Base-by-base conservation (phyloP, 768 basidiomycete genomes). In the Amanita molliuscula region DNA sequence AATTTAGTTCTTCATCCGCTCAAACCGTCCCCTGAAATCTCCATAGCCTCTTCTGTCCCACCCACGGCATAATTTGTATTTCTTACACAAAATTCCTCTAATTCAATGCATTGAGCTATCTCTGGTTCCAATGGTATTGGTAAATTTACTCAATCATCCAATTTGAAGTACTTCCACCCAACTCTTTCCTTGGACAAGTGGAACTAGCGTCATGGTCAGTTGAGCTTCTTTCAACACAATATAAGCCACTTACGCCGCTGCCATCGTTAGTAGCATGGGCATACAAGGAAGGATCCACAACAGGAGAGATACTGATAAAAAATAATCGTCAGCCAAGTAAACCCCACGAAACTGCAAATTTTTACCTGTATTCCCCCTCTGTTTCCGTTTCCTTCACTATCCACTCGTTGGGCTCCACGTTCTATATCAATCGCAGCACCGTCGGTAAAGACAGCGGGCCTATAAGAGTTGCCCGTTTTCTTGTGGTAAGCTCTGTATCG, bases 1-100 rank as follows among this genome's bases (percentile, higher is more conserved):
- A 82, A 73, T 53, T 61, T 87, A 36, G 56, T 88, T 37, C 58
- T 88, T 2, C 65, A 73, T 46, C 75, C 76, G 8, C 67, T 68
- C 0, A 64, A 67, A 54, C 59, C 64, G 48, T 40, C 61, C 16
- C 56, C 23, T n/a, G 48, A 48, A 20, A 25, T 13, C 10, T 23
- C 15, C 23, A 20, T 37, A 37, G 46, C 21, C 16, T 35, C 23
- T 25, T 16, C 34, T 18, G 20, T 33, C 8, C 3, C 35, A 37
- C 3, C n/a, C 36, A 23, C n/a, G 23, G 33, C 46, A 47, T 47
- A 35, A 26, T 37, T 9, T 47, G 46, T 47, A 35, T 45, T 42
- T n/a, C 9, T 21, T 40, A 40, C 38, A 40, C 38, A 20, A 16
- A 29, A 15, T 16, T 2, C n/a, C 7, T n/a, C 13, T 29, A 28